phyloP scores from a whole-genome alignment of 1,284 basidiomycete genomes.

The Ustilago bromivora region DNA sequence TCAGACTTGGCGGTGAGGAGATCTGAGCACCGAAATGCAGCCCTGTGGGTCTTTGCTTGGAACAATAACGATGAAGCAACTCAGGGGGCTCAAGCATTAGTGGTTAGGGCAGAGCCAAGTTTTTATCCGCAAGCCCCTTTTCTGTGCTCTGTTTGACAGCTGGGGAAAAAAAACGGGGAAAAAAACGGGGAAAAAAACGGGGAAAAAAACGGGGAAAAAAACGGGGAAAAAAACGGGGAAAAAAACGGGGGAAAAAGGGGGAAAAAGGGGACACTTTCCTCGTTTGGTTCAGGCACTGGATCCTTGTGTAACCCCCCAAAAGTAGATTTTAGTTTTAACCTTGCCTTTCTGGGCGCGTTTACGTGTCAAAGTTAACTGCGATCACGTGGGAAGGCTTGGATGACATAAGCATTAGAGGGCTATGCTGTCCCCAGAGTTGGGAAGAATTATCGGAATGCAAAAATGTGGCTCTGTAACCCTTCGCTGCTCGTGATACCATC shows the following conservation, averaged over 20 bases:
- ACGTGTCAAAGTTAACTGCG: not conserved
- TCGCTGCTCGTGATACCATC: not conserved
- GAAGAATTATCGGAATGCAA: conserved; percentile 1
- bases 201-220: not conserved
- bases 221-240: not conserved
- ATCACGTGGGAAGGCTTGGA: not conserved
- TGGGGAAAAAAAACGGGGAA: not conserved
- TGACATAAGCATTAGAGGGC: not conserved
- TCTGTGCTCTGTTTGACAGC: conserved; percentile 8
- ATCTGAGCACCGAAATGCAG: not conserved
- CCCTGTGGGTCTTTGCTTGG: not conserved
- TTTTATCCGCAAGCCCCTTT: conserved; percentile 3
- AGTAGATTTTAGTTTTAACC: not conserved
- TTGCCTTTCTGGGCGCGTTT: conserved; percentile 1
- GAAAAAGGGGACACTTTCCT: not conserved
- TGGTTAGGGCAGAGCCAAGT: not conserved
- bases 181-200: not conserved
- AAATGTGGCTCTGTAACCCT: not conserved
- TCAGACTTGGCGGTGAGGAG: not conserved
- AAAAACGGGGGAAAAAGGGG: not conserved
- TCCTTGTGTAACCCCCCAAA: not conserved
- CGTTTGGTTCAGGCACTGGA: not conserved
- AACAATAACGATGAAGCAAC: not conserved
- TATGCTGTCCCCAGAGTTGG: not conserved
- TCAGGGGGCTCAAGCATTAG: conserved; percentile 2